A percentile compares a stretch with the other conserved stretches of the same genome.
These are phyloP conservation scores for Blastomyces parvus DNA, from an alignment of 2,329 filamentous ascomycete species.

Conservation along the genomic window DNA sequence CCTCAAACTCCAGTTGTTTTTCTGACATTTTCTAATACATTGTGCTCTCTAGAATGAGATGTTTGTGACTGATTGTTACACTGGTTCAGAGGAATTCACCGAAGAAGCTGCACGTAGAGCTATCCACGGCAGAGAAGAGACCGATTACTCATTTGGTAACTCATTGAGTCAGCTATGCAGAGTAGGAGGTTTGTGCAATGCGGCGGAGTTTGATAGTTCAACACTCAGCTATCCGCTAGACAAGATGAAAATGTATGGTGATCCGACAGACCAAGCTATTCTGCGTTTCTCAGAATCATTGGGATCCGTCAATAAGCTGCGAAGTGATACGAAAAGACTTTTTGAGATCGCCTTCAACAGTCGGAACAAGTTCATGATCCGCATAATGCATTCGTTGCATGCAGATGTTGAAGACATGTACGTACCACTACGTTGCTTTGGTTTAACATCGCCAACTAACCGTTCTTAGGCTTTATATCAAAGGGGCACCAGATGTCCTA, in stretches of 20 bases:
- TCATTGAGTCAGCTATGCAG: slow-evolving; percentile 51
- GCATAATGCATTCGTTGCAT: slow-evolving; percentile 41
- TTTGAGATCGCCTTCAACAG: slow-evolving; percentile 69
- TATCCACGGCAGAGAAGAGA: slow-evolving; percentile 18
- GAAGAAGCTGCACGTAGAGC: slow-evolving; percentile 45
- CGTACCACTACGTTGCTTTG: slow-evolving; percentile 15
- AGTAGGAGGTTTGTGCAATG: slow-evolving; percentile 61
- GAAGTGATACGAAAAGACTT: slow-evolving; percentile 53
- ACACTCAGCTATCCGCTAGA: slow-evolving; percentile 50
- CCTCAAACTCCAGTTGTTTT: background rate
- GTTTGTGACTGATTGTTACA: slow-evolving; percentile 59
- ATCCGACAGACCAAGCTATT: slow-evolving; percentile 67
- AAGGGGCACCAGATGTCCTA: slow-evolving; percentile 67
- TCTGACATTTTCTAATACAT: slow-evolving; percentile 1
- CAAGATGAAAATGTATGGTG: slow-evolving; percentile 58
- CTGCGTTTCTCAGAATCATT: slow-evolving; percentile 61
- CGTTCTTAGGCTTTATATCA: slow-evolving; percentile 50
- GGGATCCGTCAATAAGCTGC: slow-evolving; percentile 50
- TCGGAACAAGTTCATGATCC: slow-evolving; percentile 75
- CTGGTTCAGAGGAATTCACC: slow-evolving; percentile 46
- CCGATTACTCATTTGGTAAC: slow-evolving; percentile 23
- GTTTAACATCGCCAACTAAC: background rate
- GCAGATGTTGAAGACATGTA: slow-evolving; percentile 29
- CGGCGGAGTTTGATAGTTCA: slow-evolving; percentile 61
- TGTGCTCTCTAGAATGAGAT: slow-evolving; percentile 51